Evolutionary conservation across 2,329 filamentous ascomycete genomes (phyloP).

Genomic region (Elsinoe fawcettii): DNA sequence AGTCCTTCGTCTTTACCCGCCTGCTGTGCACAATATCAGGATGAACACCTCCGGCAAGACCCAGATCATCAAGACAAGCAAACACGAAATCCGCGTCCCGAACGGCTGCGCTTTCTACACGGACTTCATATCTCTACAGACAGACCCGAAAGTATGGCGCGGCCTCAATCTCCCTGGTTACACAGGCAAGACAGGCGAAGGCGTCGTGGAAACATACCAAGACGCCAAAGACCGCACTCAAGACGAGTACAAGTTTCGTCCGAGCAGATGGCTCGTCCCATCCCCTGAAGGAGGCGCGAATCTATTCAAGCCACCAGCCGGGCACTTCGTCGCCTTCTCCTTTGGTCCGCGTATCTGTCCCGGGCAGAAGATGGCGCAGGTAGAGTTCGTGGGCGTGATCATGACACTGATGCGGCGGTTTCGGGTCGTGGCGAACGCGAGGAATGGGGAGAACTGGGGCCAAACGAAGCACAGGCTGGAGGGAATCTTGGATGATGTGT

Average conservation of each 20-base stretch:
- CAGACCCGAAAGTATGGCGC: conserved; percentile 19
- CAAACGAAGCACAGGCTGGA: background rate
- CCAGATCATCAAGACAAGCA: conserved; percentile 2
- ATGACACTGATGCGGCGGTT: conserved; percentile 32
- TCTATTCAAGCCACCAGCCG: conserved; percentile 28
- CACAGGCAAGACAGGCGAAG: conserved; percentile 20
- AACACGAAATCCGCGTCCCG: conserved; percentile 26
- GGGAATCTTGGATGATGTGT: background rate
- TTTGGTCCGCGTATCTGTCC: conserved; percentile 44
- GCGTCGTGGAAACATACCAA: conserved; percentile 9
- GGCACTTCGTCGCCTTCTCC: conserved; percentile 41
- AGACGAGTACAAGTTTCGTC: conserved; percentile 34
- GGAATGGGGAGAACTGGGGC: background rate
- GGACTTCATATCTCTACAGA: conserved; percentile 27
- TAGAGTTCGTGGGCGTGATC: conserved; percentile 46
- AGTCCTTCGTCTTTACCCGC: conserved; percentile 37
- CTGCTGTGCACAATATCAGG: conserved; percentile 28
- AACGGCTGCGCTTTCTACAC: conserved; percentile 31
- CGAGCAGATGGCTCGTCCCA: conserved; percentile 34
- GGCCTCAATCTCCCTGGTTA: conserved; percentile 16
- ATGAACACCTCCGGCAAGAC: background rate
- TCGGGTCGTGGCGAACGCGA: background rate
- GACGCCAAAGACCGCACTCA: conserved; percentile 17
- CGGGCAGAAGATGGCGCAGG: conserved; percentile 49
- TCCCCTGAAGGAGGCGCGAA: conserved; percentile 17